Evolutionary conservation across 352 stramenopile genomes (phyloP), one percentile per base, ranked within the genome.

Genomic region (Bremia lactucae): DNA sequence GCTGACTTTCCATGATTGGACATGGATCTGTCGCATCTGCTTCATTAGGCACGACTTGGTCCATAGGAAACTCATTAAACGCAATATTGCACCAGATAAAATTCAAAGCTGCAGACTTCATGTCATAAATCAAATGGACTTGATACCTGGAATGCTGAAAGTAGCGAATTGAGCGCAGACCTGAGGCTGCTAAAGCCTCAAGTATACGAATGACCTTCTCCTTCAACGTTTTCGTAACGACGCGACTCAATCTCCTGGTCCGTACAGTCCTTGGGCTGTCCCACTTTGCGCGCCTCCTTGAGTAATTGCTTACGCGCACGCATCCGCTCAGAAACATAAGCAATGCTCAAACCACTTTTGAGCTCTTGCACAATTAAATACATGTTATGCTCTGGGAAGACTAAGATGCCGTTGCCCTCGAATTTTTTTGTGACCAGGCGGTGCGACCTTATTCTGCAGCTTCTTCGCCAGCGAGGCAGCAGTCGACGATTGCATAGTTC

Each of bases 61-160:
- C 70, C 29, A 87, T 50, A 21, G 74, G 79, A 45, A 94, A 42
- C 36, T 88, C 72, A 41, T 94, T 94, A 52, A 90, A 89, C 53
- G 81, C 59, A 20, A 99, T 59, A 78, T 99, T 99, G 45, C 84
- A 69, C 53, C 94, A 84, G 36, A 97, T 97, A 28, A 83, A 86
- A 43, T 97, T 81, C 7, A 99, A 89, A 0, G 97, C 97, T 5
- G 92, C 87, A 0, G 82, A 62, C 53, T 98, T 95, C 53, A 99
- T 89, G 72, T 99, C 97, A 66, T 99, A 99, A 23, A 98, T 94
- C 4, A 98, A 21, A 99, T 90, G 45, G 95, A 95, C 49, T 96
- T 88, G 10, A 99, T 80, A 19, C 93, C 90, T 0, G 92, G 87
- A 51, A 99, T 99, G 96, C 59, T 98, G 97, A 58, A 94, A 97